Evolutionary conservation across 2,329 filamentous ascomycete genomes (phyloP), one percentile per base, ranked within the genome.

Genomic region (Fusarium fujikuroi): DNA sequence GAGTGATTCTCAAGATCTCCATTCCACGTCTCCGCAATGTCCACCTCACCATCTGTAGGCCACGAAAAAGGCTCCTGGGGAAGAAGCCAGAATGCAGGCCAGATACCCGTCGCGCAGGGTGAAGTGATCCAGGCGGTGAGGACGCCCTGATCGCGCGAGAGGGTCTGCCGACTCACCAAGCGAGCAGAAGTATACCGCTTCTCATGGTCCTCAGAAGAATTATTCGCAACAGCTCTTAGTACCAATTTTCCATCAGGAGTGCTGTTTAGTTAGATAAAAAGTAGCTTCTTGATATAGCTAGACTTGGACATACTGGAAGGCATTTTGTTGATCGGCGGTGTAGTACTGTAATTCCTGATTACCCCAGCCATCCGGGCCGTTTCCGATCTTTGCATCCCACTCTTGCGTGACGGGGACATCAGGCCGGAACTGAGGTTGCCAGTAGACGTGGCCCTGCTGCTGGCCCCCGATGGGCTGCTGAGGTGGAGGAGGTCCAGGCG

Each of bases 21-120:
- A 70, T 90, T 90, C 89, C 88, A 91, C n/a, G 83, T 86, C 79
- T 91, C 89, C 44, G 88, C 86, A 52, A 91, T 88, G 77, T 91
- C 89, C 18, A 91, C 81, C 77, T 91, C 89, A 62, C 88, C 89
- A 67, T 91, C 89, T 1, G 80, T 84, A 0, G 89, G 89, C 89
- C 89, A 91, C 1, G 80, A 79, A 74, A 90, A 90, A 0, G 88
- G 89, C 71, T 90, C 87, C 37, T 83, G 79, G 0, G 89, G 89
- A 10, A 91, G 81, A 59, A 90, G 84, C 89, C 89, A 91, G 75
- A 90, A 90, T 0, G 89, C 89, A 2, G 89, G 89, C 89, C 89
- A 91, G 52, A 91, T 86, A 8, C 89, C 89, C 5, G 81, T 77
- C 0, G 88, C 88, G 59, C 85, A 87, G 0, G 89, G 89, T 2